Base-by-base conservation (phyloP, 441 rosid species). In the Eutrema salsugineum region DNA sequence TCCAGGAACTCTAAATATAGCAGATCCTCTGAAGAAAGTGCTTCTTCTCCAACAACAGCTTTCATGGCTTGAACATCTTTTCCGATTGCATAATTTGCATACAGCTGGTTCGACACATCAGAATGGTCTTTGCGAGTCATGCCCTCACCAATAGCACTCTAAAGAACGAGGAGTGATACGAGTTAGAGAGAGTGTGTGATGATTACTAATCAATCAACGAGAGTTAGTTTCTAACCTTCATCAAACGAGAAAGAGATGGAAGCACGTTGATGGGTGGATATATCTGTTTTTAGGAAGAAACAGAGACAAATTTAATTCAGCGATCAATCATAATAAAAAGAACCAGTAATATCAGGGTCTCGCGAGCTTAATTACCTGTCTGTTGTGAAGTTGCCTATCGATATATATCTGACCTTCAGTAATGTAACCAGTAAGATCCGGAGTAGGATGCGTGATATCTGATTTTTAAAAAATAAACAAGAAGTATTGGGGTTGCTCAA, bases 1-100 rank as follows among this genome's bases (percentile, higher is more conserved):
- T 93, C 98, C 76, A 93, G 63, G 77, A 93, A 93, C 80, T 93
- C 98, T 79, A 93, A 70, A 67, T 92, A 92, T 9, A 93, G 84
- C 97, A 93, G 82, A 72, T 96, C 99, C 80, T 96, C 99, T 3
- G 99, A 93, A 63, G 99, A 96, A 78, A 96, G 97, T 11, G 99
- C 99, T 88, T 96, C 99, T 77, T 96, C 98, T 90, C 99, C 99
- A 40, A 96, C 99, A 49, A 96, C 97, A 77, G 98, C 99, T 83
- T 96, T 96, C 99, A 96, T 96, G 32, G 98, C 99, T 79, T 96
- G 98, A 36, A 96, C 99, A 80, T 96, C 99, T 79, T 96, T 96
- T 33, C 99, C 99, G 43, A 93, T 96, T 10, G 99, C 99, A 85
- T 96, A 96, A 70, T 96, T 96, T 72, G 99, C 97, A 50, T 93